phyloP scores from a whole-genome alignment of 495 filamentous ascomycete species.

The Penicillium cosmopolitanum region DNA sequence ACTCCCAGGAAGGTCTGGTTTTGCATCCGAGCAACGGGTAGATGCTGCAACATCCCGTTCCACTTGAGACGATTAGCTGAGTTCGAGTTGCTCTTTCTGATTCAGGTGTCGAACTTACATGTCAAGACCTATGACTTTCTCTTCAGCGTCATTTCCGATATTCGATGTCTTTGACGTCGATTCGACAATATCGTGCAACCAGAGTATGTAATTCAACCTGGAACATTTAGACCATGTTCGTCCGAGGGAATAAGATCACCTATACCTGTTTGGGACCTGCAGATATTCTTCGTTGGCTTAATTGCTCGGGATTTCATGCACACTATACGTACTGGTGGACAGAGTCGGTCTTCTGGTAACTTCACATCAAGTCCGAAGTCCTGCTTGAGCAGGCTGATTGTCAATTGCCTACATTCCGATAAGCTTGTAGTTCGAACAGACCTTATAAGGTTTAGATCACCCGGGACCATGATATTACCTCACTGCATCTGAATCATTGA shows the following conservation, averaged over 20 bases:
- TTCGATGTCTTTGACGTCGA: slow-evolving; percentile 59
- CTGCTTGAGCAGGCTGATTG: slow-evolving; percentile 72
- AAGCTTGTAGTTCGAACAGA: not conserved
- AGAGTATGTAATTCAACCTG: slow-evolving; percentile 85
- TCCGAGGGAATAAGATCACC: not conserved
- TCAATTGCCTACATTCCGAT: slow-evolving; percentile 62
- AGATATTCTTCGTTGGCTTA: not conserved
- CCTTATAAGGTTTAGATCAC: too few species aligned
- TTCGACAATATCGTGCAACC: slow-evolving; percentile 86
- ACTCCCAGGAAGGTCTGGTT: slow-evolving; percentile 69
- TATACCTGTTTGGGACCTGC: slow-evolving; percentile 69
- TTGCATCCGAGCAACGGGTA: slow-evolving; percentile 84
- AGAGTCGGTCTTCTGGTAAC: slow-evolving; percentile 78
- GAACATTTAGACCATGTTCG: slow-evolving; percentile 6
- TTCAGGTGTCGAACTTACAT: slow-evolving; percentile 53
- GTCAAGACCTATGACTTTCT: slow-evolving; percentile 74
- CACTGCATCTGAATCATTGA: slow-evolving; percentile 75
- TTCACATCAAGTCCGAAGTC: slow-evolving; percentile 76
- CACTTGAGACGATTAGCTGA: slow-evolving; percentile 44
- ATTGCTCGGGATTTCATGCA: not conserved
- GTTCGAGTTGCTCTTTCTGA: not conserved
- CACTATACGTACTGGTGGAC: slow-evolving; percentile 71
- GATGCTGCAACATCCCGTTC: slow-evolving; percentile 87
- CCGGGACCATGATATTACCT: slow-evolving; percentile 46
- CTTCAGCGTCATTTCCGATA: slow-evolving; percentile 58